Evolutionary conservation across 805 yeast species (phyloP), one percentile per base, ranked within the genome.

Genomic region (Ogataea trehalophila): DNA sequence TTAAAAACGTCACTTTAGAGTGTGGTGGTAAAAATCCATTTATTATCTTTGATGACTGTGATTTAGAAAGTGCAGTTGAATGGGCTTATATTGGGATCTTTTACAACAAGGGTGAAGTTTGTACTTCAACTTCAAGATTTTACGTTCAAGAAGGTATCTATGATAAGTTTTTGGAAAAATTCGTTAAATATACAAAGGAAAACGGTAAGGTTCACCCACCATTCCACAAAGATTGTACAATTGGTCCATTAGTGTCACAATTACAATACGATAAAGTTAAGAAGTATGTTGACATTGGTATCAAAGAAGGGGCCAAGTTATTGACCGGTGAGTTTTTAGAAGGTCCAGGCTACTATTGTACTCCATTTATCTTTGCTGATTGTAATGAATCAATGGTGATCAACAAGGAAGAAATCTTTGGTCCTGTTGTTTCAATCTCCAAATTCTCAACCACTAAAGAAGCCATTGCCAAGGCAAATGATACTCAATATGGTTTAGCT

Each of bases 241-340:
- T 83, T 72, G 94, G 91, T 67, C 88, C 92, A 29, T 84, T 84
- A 59, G 83, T 83, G 48, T 84, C 88, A 44, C 69, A 73, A 56
- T 68, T 72, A 50, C 94, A 85, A 71, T 79, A 77, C 61, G 75
- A 78, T 45, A 84, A 85, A 61, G 82, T 85, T 52, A 72, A 83
- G 74, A 70, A 74, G 43, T 85, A 81, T 67, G 81, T 85, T 58
- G 80, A 79, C 45, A 61, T 76, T 39, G 94, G 91, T 65, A 75
- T 77, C 63, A 64, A 73, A 16, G 87, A 85, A 68, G 88, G 89
- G 62, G 90, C 89, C 43, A 80, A 74, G 48, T 58, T 83, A 48
- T 65, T 83, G 42, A 88, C 90, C 65, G 94, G 94, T 72, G 76
- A 76, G 59, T 58, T 60, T 48, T 67, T 79, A 61, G 81, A 77